Conservation (phyloP, 805 yeast genomes). For the Candida coquimbonensis region DNA sequence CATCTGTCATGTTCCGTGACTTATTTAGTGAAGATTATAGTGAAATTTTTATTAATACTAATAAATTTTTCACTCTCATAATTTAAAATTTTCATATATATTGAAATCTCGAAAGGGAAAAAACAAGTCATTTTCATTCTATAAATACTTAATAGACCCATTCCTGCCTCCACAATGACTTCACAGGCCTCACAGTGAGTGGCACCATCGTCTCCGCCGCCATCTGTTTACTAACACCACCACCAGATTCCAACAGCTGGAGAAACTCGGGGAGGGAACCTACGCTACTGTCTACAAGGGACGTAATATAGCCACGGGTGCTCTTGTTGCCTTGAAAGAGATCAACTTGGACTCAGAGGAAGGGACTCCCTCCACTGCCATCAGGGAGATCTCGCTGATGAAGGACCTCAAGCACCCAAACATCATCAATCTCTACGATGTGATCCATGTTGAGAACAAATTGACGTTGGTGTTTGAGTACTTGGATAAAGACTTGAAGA, state of each 20-base stretch:
- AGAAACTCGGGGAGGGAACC: conserved; percentile 90
- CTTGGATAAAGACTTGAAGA: conserved; percentile 88
- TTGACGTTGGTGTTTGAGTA: conserved; percentile 88
- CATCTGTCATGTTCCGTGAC: conserved; percentile 1
- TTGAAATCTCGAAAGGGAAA: too few species aligned
- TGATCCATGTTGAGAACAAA: conserved; percentile 94
- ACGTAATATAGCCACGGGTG: conserved; percentile 77
- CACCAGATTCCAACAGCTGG: conserved; percentile 40
- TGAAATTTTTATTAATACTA: too few species aligned
- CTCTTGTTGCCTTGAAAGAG: conserved; percentile 90
- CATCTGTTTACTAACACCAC: not conserved
- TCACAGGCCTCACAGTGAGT: conserved; percentile 23
- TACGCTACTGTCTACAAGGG: conserved; percentile 99
- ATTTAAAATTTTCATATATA: too few species aligned
- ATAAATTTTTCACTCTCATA: too few species aligned
- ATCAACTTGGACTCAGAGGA: conserved; percentile 90
- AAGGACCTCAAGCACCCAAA: conserved; percentile 92
- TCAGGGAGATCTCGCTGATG: conserved; percentile 91
- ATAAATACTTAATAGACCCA: too few species aligned
- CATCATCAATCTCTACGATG: conserved; percentile 88
- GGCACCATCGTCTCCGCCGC: not conserved
- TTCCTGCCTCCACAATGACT: conserved; percentile 6
- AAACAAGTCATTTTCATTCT: not conserved
- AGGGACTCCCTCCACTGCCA: conserved; percentile 98
- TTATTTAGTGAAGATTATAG: not conserved